Evolutionary conservation across 2,329 filamentous ascomycete genomes (phyloP).

Genomic region (Aspergillus candidus): DNA sequence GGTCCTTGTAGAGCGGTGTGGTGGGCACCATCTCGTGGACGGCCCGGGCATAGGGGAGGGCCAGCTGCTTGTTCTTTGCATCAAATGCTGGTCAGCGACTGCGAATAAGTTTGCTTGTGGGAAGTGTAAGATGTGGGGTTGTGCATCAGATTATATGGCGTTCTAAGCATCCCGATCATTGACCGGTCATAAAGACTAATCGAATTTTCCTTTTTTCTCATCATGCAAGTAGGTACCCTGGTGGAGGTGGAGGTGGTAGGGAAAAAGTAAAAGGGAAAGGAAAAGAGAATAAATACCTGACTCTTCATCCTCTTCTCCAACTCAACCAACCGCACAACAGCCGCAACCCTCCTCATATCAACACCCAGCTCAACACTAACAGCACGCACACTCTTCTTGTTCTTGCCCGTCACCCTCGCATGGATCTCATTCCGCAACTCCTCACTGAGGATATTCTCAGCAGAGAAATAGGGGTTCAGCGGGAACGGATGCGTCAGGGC

Average conservation of each 20-base stretch:
- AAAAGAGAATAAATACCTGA: constrained; percentile 56
- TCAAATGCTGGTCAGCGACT: constrained; percentile 16
- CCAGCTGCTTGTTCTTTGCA: constrained; percentile 63
- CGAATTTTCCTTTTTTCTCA: constrained; percentile 72
- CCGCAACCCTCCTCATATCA: constrained; percentile 76
- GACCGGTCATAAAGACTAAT: constrained; percentile 99
- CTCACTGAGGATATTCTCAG: constrained; percentile 68
- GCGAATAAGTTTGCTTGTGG: constrained; percentile 4
- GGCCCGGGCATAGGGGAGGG: constrained; percentile 68
- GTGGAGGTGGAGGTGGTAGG: constrained; percentile 3
- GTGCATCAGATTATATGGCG: constrained; percentile 44
- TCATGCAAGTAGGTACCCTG: constrained; percentile 43
- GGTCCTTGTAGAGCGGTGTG: constrained; percentile 43
- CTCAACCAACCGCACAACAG: constrained; percentile 78
- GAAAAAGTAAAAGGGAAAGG: constrained; percentile 3
- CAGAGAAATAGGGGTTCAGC: constrained; percentile 63
- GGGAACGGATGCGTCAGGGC: constrained; percentile 52
- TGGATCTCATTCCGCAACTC: constrained; percentile 68
- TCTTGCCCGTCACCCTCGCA: constrained; percentile 53
- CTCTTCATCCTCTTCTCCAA: constrained; percentile 71
- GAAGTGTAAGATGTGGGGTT: constrained; percentile 7
- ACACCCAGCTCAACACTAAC: constrained; percentile 73
- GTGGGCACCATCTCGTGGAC: constrained; percentile 74
- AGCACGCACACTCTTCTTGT: constrained; percentile 63
- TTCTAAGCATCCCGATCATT: constrained; percentile 48